Conservation (phyloP, 208 protist species). For the Crithidia thermophila region DNA sequence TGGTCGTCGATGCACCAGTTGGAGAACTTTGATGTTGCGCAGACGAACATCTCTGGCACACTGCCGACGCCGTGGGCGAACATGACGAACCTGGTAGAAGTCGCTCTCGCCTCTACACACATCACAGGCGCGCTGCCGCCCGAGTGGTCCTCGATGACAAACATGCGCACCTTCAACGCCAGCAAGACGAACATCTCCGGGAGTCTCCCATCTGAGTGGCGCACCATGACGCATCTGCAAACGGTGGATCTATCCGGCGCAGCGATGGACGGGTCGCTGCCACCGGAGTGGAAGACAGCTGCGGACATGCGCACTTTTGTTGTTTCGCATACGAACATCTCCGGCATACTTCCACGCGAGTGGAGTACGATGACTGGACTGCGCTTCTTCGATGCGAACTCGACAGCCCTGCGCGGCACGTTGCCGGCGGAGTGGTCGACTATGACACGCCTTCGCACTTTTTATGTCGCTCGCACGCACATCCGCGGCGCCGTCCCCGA, state of each 20-base stretch:
- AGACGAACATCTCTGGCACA: too few relatives aligned
- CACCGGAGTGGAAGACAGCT: not conserved
- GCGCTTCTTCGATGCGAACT: not conserved
- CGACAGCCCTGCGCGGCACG: not conserved
- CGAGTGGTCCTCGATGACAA: constrained; percentile 1
- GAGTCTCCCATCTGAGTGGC: constrained; percentile 8
- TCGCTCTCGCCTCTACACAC: too few relatives aligned
- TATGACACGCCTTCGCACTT: not conserved
- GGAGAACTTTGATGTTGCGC: too few relatives aligned
- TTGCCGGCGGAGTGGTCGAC: constrained; percentile 7
- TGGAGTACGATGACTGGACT: not conserved
- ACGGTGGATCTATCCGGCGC: not conserved
- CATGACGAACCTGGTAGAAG: too few relatives aligned
- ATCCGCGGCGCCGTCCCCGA: not conserved
- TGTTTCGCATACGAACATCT: too few relatives aligned
- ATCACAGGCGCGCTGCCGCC: constrained; percentile 8
- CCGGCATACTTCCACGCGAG: too few relatives aligned
- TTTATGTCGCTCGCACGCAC: not conserved
- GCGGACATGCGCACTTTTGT: too few relatives aligned
- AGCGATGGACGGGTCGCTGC: not conserved
- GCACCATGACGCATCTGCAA: not conserved
- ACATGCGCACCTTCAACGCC: not conserved
- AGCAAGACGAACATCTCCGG: not conserved
- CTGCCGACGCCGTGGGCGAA: too few relatives aligned
- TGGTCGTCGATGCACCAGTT: too few relatives aligned